A percentile compares a stretch with the other conserved stretches of the same genome.
Conservation (phyloP, 2,329 filamentous ascomycete species). For the Pseudogymnoascus sp. region DNA sequence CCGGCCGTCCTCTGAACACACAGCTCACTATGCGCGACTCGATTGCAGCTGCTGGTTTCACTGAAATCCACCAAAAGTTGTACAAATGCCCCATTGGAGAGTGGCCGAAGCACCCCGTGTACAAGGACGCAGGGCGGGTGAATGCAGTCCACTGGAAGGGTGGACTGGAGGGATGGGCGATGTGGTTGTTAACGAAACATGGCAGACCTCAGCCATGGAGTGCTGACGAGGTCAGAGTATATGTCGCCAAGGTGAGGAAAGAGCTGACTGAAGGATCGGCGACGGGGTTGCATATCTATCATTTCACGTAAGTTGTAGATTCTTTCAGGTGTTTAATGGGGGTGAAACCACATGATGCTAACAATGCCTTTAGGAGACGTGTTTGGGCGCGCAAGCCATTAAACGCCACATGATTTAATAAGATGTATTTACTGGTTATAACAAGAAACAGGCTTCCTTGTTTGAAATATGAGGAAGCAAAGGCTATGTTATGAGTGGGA, state of each 20-base stretch:
- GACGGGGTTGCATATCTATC: not conserved
- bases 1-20: conserved; percentile 21
- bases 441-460: no score
- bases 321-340: not conserved
- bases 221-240: conserved; percentile 21
- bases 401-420: not conserved
- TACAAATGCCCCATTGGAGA: conserved; percentile 4
- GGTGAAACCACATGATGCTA: not conserved
- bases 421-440: not conserved
- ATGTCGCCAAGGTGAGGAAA: conserved; percentile 19
- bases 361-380: not conserved
- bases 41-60: conserved; percentile 19
- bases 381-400: not conserved
- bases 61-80: not conserved
- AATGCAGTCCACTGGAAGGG: conserved; percentile 24
- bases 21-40: conserved; percentile 20
- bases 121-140: conserved; percentile 16
- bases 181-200: conserved; percentile 25
- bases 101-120: conserved; percentile 8
- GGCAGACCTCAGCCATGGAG: conserved; percentile 21
- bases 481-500: no score
- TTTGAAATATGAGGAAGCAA: no score
- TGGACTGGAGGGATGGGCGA: conserved; percentile 25
- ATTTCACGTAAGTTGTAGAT: not conserved
- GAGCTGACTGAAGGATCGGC: conserved; percentile 15